A percentile compares a stretch with the other conserved stretches of the same genome.
These are phyloP conservation scores for Wallemia ichthyophaga DNA, from an alignment of 1,284 basidiomycete species.

Conservation along the genomic window DNA sequence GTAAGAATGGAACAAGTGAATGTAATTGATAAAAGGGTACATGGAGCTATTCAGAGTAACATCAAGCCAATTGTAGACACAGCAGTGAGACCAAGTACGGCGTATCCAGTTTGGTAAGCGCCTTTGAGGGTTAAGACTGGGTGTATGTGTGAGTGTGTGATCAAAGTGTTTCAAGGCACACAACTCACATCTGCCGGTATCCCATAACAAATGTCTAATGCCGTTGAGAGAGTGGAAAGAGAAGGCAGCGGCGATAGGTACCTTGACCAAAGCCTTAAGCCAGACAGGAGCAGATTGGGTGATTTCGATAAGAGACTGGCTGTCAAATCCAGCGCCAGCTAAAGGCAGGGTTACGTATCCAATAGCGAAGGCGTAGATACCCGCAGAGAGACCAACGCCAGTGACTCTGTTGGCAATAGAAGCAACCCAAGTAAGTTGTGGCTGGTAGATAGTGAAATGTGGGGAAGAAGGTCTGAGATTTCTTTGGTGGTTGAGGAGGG, in stretches of 20 bases:
- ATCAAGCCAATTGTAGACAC: constrained; percentile 35
- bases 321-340: constrained; percentile 32
- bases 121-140: constrained; percentile 50
- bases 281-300: constrained; percentile 32
- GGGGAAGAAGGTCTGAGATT: constrained; percentile 58
- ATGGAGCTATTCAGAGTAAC: constrained; percentile 17
- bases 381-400: constrained; percentile 41
- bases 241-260: constrained; percentile 48
- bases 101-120: constrained; percentile 47
- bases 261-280: constrained; percentile 43
- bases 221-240: constrained; percentile 79
- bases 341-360: constrained; percentile 58
- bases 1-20: not conserved
- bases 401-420: constrained; percentile 67
- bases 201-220: constrained; percentile 71
- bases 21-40: not conserved
- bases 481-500: constrained; percentile 61
- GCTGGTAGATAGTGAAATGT: constrained; percentile 87
- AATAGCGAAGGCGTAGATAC: constrained; percentile 69
- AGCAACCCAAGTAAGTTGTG: constrained; percentile 55
- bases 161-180: not conserved
- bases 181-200: constrained; percentile 53
- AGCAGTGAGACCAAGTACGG: constrained; percentile 50
- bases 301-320: constrained; percentile 40
- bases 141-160: not conserved